Base-by-base conservation (phyloP, 2,329 filamentous ascomycete genomes). In the Phialophora chinensis region DNA sequence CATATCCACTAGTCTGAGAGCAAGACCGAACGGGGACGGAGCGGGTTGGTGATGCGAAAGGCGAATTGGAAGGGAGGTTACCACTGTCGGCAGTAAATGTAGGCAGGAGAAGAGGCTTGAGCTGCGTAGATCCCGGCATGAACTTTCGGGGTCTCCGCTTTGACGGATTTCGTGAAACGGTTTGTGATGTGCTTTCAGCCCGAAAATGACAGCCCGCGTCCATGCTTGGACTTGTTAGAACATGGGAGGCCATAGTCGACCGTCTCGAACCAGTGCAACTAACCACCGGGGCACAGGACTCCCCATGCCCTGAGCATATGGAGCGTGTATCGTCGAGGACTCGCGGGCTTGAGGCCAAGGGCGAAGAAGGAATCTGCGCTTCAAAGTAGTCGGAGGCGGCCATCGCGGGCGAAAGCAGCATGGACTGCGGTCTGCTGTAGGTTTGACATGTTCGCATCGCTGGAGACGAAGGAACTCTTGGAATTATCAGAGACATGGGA, bases 61-160 rank as follows among this genome's bases (percentile, higher is more conserved):
- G 66, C 12, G 69, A 68, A 7, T 62, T 64, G 10, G 67, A 68
- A 58, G 66, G 61, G 12, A 70, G 49, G 59, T 68, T 66, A 11
- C 67, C 64, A 59, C 60, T 65, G 5, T 73, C 71, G 11, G 70
- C 64, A 2, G 68, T 73, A 53, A 73, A 68, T 3, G 72, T 67
- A 0, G 74, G 74, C 27, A 78, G 69, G 31, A 78, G 72, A 4
- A 78, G 68, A 25, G 77, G 76, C 52, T 77, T 78, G 54, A 78
- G 65, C 20, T 75, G 72, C 38, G 72, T 75, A 6, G 75, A 77
- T 1, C 77, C 76, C 11, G 76, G 75, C 20, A 77, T 74, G 58
- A 78, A 78, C 33, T 74, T 74, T 47, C 77, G 72, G 72, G 76
- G 74, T 59, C 74, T 75, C 55, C 74, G 72, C 38, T 73, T 72